Evolutionary conservation across 2,329 filamentous ascomycete genomes (phyloP), one percentile per base, ranked within the genome.

Genomic region (Fusarium irregulare): DNA sequence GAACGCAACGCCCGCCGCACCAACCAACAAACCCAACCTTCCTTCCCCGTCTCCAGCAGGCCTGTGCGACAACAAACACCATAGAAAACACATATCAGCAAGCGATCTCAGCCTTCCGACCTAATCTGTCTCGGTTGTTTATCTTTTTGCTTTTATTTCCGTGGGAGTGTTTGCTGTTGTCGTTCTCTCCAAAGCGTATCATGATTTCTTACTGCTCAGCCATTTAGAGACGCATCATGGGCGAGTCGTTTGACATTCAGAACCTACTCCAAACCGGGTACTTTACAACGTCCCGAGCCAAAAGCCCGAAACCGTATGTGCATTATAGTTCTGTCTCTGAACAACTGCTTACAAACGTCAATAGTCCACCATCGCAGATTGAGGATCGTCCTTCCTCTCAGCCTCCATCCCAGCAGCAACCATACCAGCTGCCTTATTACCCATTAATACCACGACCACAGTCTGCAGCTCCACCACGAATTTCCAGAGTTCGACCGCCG

Each of bases 401-500:
- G 20, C 57, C 69, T 14, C 64, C 64, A n/a, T 55, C 56, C 18
- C 53, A 69, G 20, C 60, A 69, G 28, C 60, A 45, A 16, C 64
- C 70, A 27, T 61, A 68, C 45, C 60, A 73, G n/a, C 47, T 74
- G 25, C 56, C 72, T 20, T 63, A 73, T 55, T 56, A 75, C 23
- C 44, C 64, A 46, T 42, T 68, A 58, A 55, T 64, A 45, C 45
- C 69, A 16, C 70, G 71, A 20, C 48, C 64, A 12, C 66, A 64
- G 28, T 71, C 73, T 32, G 48, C 64, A 25, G 44, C 56, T 16
- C 56, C 60, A 45, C 45, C 64, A 46, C 72, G 72, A 45, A 48
- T 57, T 41, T 58, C 75, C 45, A 78, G 68, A 57, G 74, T 77
- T 64, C 84, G 83, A 76, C 89, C 91, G 8, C 91, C 91, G 3